Evolutionary conservation across 208 protist species (phyloP).

Genomic region (Leishmania turanica): DNA sequence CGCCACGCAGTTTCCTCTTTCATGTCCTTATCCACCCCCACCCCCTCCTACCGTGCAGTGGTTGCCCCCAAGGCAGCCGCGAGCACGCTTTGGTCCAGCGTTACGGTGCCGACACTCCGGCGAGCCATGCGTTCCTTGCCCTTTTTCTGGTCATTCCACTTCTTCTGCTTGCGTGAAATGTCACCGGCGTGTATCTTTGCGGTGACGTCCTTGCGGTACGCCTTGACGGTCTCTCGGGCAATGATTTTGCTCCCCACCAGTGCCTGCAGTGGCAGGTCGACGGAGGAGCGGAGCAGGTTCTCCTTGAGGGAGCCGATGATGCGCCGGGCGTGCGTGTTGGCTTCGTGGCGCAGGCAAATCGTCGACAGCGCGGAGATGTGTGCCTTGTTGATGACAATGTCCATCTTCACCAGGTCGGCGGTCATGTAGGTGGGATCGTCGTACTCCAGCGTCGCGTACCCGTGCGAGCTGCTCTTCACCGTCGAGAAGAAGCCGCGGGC

Average conservation of each 20-base stretch:
- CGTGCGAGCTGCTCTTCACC: constrained; percentile 92
- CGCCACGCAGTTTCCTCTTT: background rate
- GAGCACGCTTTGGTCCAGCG: constrained; percentile 93
- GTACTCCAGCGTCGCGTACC: constrained; percentile 97
- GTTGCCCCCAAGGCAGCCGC: constrained; percentile 88
- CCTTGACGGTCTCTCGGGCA: constrained; percentile 92
- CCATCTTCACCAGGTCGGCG: constrained; percentile 92
- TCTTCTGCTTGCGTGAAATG: constrained; percentile 96
- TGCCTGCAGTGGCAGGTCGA: constrained; percentile 94
- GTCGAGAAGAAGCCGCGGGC: constrained; percentile 95
- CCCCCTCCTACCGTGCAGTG: constrained; percentile 19
- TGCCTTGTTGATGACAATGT: constrained; percentile 93
- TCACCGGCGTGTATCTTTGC: constrained; percentile 96
- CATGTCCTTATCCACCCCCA: background rate
- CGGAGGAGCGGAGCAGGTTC: constrained; percentile 87
- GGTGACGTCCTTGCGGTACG: constrained; percentile 95
- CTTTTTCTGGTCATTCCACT: constrained; percentile 97
- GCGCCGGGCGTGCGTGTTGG: constrained; percentile 54
- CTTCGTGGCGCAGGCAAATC: constrained; percentile 84
- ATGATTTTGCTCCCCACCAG: constrained; percentile 89
- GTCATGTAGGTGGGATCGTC: constrained; percentile 89
- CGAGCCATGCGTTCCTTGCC: constrained; percentile 97
- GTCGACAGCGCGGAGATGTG: constrained; percentile 91
- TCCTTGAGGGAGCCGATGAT: constrained; percentile 88
- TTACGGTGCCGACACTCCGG: constrained; percentile 90